Base-by-base conservation (phyloP, 805 yeast species). In the Cyberlindnera maclurae region DNA sequence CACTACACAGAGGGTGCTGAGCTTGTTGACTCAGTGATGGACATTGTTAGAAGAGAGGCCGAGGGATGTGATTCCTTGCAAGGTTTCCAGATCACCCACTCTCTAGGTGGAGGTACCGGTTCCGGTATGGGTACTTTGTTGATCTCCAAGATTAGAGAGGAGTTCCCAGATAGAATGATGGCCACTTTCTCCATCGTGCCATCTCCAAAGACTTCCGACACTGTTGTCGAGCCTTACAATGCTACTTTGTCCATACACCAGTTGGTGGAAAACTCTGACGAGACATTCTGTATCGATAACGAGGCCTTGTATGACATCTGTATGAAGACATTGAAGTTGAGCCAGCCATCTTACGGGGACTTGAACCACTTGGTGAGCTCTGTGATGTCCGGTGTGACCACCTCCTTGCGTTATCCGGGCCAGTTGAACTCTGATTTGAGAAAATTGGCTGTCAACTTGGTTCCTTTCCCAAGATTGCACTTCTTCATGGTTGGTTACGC, bases 41-140 rank as follows among this genome's bases (percentile, higher is more conserved):
- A 90, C 65, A 83, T 96, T 62, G 77, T 93, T 45, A 86, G 97
- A 73, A 88, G 90, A 64, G 87, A 90, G 81, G 68, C 93, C 22
- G 98, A 90, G 66, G 95, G 88, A 67, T 87, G 97, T 73, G 96
- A 86, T 60, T 97, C 97, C 42, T 75, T 90, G 59, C 98, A 90
- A 71, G 98, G 98, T 47, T 90, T 90, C 71, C 67, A 93, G 51
- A 89, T 90, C 67, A 90, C 96, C 30, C 98, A 90, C 65, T 93
- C 97, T 26, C 76, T 90, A 52, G 97, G 97, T 65, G 98, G 98
- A 71, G 98, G 98, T 76, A 90, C 98, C 31, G 98, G 98, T 59
- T 88, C 97, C 22, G 98, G 98, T 59, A 80, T 90, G 62, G 98
- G 97, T 39, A 88, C 97, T 29, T 72, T 90, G 52, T 74, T 90